phyloP scores from a whole-genome alignment of 2,329 filamentous ascomycete species.

The Aureobasidium uvarum region DNA sequence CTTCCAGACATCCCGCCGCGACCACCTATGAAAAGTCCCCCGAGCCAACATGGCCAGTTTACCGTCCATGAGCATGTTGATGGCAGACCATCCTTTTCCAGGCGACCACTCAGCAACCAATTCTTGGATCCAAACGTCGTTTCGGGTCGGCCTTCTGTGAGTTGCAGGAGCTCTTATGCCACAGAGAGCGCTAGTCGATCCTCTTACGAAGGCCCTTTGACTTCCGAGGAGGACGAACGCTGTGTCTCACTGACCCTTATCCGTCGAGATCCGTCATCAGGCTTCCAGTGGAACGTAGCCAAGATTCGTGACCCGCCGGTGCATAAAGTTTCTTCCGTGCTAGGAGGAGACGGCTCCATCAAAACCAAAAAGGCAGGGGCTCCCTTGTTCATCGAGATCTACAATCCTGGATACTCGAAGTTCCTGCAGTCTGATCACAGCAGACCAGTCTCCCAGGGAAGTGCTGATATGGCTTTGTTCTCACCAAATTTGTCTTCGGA shows the following conservation, averaged over 20 bases:
- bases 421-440: conserved; percentile 48
- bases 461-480: conserved; percentile 32
- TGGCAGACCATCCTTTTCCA: background rate
- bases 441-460: conserved; percentile 31
- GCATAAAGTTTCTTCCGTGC: conserved; percentile 44
- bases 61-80: background rate
- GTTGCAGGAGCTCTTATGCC: background rate
- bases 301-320: conserved; percentile 49
- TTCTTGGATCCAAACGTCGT: conserved; percentile 12
- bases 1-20: conserved; percentile 24
- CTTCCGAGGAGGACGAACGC: background rate
- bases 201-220: background rate
- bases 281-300: conserved; percentile 54
- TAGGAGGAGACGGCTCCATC: conserved; percentile 34
- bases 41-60: background rate
- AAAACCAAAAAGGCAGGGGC: conserved; percentile 42
- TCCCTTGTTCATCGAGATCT: conserved; percentile 55
- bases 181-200: background rate
- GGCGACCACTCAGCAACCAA: conserved; percentile 9
- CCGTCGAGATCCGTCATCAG: conserved; percentile 50
- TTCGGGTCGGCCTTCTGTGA: background rate
- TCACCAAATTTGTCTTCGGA: conserved; percentile 30
- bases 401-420: conserved; percentile 59
- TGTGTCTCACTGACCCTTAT: conserved; percentile 48
- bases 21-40: conserved; percentile 4